These are phyloP conservation scores for Termitomyces sp. DNA, from an alignment of 768 basidiomycete species.

Conservation along the genomic window DNA sequence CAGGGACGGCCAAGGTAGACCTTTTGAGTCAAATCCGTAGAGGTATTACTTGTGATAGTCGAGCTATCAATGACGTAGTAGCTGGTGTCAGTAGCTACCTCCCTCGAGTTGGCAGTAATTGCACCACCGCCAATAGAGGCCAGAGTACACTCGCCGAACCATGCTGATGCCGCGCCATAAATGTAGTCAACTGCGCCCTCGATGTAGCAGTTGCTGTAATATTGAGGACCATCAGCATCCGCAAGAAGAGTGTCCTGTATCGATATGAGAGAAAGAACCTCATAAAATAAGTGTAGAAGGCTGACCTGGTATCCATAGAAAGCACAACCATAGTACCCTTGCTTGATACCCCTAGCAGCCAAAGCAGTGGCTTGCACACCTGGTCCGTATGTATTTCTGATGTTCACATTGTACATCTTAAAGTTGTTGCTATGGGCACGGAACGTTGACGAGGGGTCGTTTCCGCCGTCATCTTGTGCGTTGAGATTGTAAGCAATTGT, in stretches of 20 bases:
- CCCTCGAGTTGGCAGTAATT: conserved; percentile 22
- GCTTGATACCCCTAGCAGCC: conserved; percentile 15
- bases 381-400: conserved; percentile 19
- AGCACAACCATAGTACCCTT: conserved; percentile 20
- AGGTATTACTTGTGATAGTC: conserved; percentile 14
- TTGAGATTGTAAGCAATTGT: conserved; percentile 22
- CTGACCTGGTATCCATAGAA: conserved; percentile 19
- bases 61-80: conserved; percentile 23
- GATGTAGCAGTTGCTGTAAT: conserved; percentile 24
- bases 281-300: background rate
- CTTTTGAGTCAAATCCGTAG: conserved; percentile 14
- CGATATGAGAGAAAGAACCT: background rate
- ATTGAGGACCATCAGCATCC: conserved; percentile 18
- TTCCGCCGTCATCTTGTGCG: conserved; percentile 21
- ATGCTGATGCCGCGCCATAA: conserved; percentile 20
- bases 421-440: conserved; percentile 16
- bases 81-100: conserved; percentile 12
- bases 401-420: conserved; percentile 20
- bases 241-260: conserved; percentile 19
- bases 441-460: conserved; percentile 22
- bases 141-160: conserved; percentile 23
- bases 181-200: conserved; percentile 24
- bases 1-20: conserved; percentile 18
- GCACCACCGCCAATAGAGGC: conserved; percentile 20
- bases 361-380: conserved; percentile 22